Evolutionary conservation across 306 rosid species (phyloP).

Genomic region (Cicer chorassanicum): DNA sequence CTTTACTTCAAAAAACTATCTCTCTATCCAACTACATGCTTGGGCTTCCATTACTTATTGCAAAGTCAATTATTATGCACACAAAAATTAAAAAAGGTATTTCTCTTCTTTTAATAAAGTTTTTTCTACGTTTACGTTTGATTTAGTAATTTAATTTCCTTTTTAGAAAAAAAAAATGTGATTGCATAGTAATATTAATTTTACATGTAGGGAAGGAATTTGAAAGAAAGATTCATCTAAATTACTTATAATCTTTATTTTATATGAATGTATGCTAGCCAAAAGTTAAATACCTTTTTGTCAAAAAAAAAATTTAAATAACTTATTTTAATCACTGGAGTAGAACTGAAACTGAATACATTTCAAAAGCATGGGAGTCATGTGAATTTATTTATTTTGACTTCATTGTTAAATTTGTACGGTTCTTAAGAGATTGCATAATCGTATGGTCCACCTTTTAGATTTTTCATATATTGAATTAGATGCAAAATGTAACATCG

Average conservation of each 20-base stretch:
- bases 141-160: too few species aligned
- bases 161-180: too few species aligned
- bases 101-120: too few species aligned
- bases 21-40: too few species aligned
- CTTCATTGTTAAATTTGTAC: background rate
- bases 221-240: background rate
- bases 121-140: too few species aligned
- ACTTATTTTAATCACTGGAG: background rate
- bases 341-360: background rate
- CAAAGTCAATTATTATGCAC: too few species aligned
- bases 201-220: background rate
- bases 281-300: background rate
- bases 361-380: constrained; percentile 17
- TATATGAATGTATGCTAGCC: background rate
- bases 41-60: too few species aligned
- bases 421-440: background rate
- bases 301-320: background rate
- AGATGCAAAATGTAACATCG: background rate
- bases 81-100: too few species aligned
- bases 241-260: background rate
- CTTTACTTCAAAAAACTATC: too few species aligned
- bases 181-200: background rate
- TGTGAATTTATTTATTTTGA: constrained; percentile 21
- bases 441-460: background rate
- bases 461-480: constrained; percentile 1